Evolutionary conservation across 2,329 filamentous ascomycete genomes (phyloP).

Genomic region (Paradendryphiella salina): DNA sequence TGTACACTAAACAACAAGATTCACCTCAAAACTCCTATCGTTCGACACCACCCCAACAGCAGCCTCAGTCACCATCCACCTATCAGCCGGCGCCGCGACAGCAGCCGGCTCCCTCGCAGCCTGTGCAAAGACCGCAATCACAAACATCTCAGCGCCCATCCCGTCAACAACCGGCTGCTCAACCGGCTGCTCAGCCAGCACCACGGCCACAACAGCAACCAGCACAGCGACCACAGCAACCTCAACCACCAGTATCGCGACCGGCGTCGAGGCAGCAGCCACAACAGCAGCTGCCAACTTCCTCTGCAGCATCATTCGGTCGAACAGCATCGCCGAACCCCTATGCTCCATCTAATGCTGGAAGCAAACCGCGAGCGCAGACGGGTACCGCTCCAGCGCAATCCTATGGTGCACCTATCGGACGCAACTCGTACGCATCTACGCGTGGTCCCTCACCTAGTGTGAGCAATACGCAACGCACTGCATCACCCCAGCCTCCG

Average conservation of each 20-base stretch:
- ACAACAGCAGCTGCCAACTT: constrained; percentile 8
- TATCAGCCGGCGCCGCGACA: constrained; percentile 7
- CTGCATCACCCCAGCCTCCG: constrained; percentile 48
- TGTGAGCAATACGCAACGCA: constrained; percentile 41
- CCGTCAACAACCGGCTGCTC: constrained; percentile 7
- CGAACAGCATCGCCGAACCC: constrained; percentile 62
- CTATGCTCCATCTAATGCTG: constrained; percentile 52
- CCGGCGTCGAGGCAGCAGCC: constrained; percentile 8
- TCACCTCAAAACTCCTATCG: constrained; percentile 22
- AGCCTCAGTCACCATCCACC: constrained; percentile 11
- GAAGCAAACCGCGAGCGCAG: constrained; percentile 41
- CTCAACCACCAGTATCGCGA: constrained; percentile 3
- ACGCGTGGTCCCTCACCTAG: constrained; percentile 47
- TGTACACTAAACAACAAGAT: constrained; percentile 42
- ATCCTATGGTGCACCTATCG: constrained; percentile 39
- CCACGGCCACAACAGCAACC: constrained; percentile 2
- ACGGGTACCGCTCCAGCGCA: constrained; percentile 45
- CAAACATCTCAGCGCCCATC: constrained; percentile 7
- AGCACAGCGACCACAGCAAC: constrained; percentile 1
- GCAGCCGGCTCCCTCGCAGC: constrained; percentile 4
- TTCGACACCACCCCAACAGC: constrained; percentile 17
- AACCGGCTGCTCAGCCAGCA: constrained; percentile 5
- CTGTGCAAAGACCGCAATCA: constrained; percentile 8
- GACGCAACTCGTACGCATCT: constrained; percentile 44
- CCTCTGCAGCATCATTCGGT: constrained; percentile 19